Percentiles rank a stretch among this genome's conserved stretches.
phyloP scores from a whole-genome alignment of 176 grass and related monocot species.

The Cenchrus americanus region DNA sequence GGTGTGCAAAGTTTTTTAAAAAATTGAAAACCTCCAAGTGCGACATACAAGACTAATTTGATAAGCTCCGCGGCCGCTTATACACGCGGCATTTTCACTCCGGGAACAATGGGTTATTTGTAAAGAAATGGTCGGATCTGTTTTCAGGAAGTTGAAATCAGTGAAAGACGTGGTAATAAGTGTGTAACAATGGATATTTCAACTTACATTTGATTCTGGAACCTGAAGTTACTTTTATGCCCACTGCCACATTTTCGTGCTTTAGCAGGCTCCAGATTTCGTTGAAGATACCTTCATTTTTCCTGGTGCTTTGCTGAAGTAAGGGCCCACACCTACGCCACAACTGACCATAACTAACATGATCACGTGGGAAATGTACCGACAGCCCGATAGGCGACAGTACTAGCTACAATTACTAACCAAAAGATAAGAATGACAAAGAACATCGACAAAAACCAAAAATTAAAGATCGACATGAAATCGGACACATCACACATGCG shows the following conservation, averaged over 20 bases:
- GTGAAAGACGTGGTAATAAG: background rate
- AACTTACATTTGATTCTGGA: conserved; percentile 56
- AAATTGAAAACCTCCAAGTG: no score
- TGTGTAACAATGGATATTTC: background rate
- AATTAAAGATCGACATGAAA: background rate
- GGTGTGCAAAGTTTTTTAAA: no score
- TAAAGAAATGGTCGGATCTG: background rate
- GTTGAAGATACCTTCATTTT: conserved; percentile 57
- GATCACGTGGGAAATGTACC: background rate
- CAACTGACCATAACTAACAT: background rate
- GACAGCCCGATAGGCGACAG: no score
- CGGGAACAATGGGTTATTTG: background rate
- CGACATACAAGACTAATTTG: no score
- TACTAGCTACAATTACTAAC: background rate
- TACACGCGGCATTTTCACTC: no score
- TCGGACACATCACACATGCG: background rate
- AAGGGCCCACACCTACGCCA: conserved; percentile 60
- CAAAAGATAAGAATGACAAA: background rate
- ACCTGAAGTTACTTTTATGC: conserved; percentile 73
- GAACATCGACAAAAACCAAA: background rate
- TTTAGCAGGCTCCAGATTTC: conserved; percentile 73
- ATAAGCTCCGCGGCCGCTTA: no score
- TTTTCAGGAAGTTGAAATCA: conserved; percentile 25
- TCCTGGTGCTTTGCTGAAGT: conserved; percentile 53
- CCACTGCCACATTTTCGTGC: conserved; percentile 57